phyloP scores from a whole-genome alignment of 305 asterid genomes.

The Nicotiana rustica region DNA sequence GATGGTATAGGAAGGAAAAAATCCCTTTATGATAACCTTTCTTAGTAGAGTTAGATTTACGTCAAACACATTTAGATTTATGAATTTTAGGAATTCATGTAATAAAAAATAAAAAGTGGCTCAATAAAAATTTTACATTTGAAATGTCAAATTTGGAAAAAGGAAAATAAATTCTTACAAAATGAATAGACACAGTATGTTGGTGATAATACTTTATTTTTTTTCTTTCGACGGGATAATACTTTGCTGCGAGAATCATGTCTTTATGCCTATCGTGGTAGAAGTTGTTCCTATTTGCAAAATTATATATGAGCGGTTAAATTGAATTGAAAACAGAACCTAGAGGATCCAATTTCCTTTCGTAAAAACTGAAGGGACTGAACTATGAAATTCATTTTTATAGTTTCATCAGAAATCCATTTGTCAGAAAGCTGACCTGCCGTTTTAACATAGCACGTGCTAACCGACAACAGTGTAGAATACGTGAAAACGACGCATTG shows the following conservation, averaged over 20 bases:
- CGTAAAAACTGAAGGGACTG: background rate
- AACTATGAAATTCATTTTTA: background rate
- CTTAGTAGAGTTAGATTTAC: background rate
- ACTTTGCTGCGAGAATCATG: no score
- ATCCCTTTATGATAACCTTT: background rate
- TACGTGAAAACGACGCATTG: background rate
- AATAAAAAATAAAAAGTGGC: background rate
- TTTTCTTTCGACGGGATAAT: no score
- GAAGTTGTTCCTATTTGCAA: background rate
- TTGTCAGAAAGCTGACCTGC: constrained; percentile 23
- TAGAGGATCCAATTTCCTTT: background rate
- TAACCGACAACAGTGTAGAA: background rate
- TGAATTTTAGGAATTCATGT: background rate
- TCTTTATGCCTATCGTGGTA: no score
- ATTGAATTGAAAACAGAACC: background rate
- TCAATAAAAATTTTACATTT: background rate
- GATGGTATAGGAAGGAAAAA: no score
- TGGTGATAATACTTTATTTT: no score
- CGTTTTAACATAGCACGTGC: constrained; percentile 21
- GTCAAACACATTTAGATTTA: background rate
- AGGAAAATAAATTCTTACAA: background rate
- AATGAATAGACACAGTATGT: no score
- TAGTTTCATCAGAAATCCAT: background rate
- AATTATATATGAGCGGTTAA: background rate
- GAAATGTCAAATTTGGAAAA: background rate